Evolutionary conservation across 768 basidiomycete species (phyloP).

Genomic region (Serendipita sp.): DNA sequence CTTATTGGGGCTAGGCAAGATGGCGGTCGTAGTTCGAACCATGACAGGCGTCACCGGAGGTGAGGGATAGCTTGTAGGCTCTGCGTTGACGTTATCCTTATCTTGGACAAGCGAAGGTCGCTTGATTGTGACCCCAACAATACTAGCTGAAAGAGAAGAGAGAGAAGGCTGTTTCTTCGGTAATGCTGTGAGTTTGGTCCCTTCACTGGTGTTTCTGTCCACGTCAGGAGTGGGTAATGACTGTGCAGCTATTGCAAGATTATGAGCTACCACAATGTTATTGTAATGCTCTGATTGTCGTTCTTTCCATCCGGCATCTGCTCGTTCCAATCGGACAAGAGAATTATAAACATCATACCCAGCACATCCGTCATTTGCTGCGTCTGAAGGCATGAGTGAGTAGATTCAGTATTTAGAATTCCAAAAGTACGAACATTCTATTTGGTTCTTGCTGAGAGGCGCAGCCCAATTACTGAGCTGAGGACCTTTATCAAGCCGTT

Average conservation of each 20-base stretch:
- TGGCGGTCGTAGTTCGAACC: too few relatives aligned
- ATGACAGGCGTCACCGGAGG: too few relatives aligned
- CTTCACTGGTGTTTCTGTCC: too few relatives aligned
- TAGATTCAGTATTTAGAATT: not conserved
- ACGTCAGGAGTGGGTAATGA: not conserved
- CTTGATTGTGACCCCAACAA: too few relatives aligned
- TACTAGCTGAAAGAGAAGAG: too few relatives aligned
- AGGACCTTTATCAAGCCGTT: not conserved
- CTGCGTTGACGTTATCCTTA: too few relatives aligned
- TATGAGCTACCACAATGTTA: not conserved
- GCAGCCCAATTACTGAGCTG: slow-evolving; percentile 3
- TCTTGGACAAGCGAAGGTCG: too few relatives aligned
- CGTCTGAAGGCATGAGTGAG: not conserved
- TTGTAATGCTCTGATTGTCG: not conserved
- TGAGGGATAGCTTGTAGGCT: too few relatives aligned
- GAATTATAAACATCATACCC: not conserved
- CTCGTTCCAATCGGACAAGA: not conserved
- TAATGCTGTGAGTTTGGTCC: too few relatives aligned
- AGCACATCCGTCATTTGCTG: not conserved
- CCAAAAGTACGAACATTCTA: not conserved
- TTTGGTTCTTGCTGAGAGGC: not conserved
- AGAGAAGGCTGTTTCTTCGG: too few relatives aligned
- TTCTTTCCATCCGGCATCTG: not conserved
- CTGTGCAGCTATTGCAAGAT: not conserved
- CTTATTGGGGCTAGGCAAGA: too few relatives aligned